These are phyloP conservation scores for Iris macrosiphon DNA, from an alignment of 106 monocot species.

Conservation along the genomic window DNA sequence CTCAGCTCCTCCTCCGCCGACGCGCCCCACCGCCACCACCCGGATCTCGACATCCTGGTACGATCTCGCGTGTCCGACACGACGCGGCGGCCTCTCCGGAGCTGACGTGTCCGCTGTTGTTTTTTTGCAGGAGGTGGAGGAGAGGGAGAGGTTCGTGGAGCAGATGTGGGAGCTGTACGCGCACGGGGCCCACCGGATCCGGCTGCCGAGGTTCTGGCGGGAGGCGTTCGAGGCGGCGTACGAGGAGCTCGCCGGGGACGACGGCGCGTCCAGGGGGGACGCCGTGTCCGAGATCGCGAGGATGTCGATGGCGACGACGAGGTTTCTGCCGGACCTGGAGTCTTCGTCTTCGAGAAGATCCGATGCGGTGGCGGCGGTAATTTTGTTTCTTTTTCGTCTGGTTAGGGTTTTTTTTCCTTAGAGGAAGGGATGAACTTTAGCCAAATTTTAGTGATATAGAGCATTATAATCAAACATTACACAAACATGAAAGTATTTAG, in stretches of 20 bases:
- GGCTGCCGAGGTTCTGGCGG: conserved; percentile 85
- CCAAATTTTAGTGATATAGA: too few relatives aligned
- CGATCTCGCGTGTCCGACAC: not conserved
- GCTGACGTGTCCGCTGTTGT: not conserved
- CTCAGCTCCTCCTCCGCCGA: conserved; percentile 56
- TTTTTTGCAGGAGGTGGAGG: conserved; percentile 70
- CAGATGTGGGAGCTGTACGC: conserved; percentile 93
- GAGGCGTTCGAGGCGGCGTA: conserved; percentile 93
- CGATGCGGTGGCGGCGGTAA: too few relatives aligned
- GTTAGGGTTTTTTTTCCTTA: too few relatives aligned
- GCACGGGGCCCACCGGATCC: conserved; percentile 37
- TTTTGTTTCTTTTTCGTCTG: too few relatives aligned
- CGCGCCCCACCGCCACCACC: conserved; percentile 20
- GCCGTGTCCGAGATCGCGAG: conserved; percentile 80
- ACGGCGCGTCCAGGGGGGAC: conserved; percentile 26
- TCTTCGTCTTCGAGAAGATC: too few relatives aligned
- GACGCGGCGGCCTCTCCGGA: too few relatives aligned
- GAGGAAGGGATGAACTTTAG: too few relatives aligned
- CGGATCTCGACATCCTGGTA: conserved; percentile 75
- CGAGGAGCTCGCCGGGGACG: conserved; percentile 74
- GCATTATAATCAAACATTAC: too few relatives aligned
- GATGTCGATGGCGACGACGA: conserved; percentile 68
- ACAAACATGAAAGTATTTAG: too few relatives aligned
- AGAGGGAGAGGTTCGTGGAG: conserved; percentile 87
- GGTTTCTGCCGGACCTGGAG: conserved; percentile 53